Base-by-base conservation (phyloP, 2,329 filamentous ascomycete species). In the Apiospora kogelbergensis region DNA sequence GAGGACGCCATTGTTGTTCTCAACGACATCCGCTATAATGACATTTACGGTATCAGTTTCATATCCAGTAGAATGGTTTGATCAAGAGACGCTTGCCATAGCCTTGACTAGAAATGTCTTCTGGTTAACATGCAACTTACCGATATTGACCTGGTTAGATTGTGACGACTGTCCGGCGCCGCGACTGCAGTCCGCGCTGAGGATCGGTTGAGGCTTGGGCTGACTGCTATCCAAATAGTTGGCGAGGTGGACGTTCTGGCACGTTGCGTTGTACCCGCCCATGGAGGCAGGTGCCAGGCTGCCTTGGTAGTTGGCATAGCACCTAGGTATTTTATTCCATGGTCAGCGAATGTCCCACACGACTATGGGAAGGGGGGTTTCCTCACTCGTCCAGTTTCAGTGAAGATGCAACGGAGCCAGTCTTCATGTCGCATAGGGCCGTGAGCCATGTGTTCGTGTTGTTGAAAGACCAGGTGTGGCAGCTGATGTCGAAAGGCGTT, bases 231-330 rank as follows among this genome's bases (percentile, higher is more conserved):
- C 24, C 24, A 46, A 30, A 15, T 46, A 66, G 6, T 13, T 6
- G n/a, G 13, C 65, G 24, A 66, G 13, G 3, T 33, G 4, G 22
- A 22, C 11, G 44, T 46, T 66, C 20, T 40, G 15, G 20, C 65
- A 66, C 0, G 65, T 13, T 2, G 48, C 0, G 0, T 17, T 33
- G 65, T 53, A 66, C 24, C 40, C n/a, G 17, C 65, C 65, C 7
- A 26, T 33, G 9, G 30, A 22, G 10, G 41, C 22, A 26, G 65
- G 42, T 9, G 11, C 7, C 7, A 66, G 41, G 24, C 20, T 22
- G 26, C 65, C 65, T 30, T 48, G 11, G 65, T 46, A 45, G 26
- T 66, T 66, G 65, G 30, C 65, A n/a, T 46, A 66, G 44, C 65
- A 66, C 3, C 65, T 46, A n/a, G 11, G n/a, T 13, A 22, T 11